Conservation (phyloP, 2,329 filamentous ascomycete genomes). For the Colletotrichum sp. region DNA sequence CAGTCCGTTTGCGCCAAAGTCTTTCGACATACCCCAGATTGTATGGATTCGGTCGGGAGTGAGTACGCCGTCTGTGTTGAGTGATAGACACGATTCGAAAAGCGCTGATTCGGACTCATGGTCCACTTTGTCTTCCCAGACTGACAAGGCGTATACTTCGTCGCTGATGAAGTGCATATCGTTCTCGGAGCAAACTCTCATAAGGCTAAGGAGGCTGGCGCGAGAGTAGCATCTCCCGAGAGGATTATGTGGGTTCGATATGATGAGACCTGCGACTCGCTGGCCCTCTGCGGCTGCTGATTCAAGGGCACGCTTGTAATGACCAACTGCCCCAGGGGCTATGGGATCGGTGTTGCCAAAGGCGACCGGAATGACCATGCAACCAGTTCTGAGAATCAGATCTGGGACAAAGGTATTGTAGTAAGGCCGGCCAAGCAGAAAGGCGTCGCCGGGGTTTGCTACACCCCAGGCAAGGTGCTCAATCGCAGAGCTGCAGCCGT, state of each 20-base stretch:
- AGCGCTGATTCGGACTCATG: conserved; percentile 30
- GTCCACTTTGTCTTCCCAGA: conserved; percentile 42
- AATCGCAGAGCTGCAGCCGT: conserved; percentile 45
- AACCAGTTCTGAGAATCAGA: conserved; percentile 44
- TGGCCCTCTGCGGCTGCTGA: conserved; percentile 37
- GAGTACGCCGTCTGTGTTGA: conserved; percentile 34
- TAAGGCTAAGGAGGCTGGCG: not conserved
- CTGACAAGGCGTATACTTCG: conserved; percentile 52
- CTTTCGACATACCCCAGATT: conserved; percentile 32
- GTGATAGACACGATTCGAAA: conserved; percentile 48
- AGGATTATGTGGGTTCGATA: conserved; percentile 41
- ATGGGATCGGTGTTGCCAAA: not conserved
- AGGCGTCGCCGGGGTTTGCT: conserved; percentile 41
- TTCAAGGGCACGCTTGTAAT: conserved; percentile 25
- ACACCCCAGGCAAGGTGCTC: conserved; percentile 45
- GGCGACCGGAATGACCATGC: conserved; percentile 23
- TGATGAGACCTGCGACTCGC: not conserved
- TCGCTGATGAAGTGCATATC: conserved; percentile 50
- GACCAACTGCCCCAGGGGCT: not conserved
- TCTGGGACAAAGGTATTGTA: conserved; percentile 55
- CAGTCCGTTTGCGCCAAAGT: conserved; percentile 50
- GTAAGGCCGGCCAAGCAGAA: conserved; percentile 45
- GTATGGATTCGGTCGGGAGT: conserved; percentile 45
- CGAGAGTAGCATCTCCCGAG: conserved; percentile 1
- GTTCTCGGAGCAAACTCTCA: conserved; percentile 25